Evolutionary conservation across 2,329 filamentous ascomycete species (phyloP), one percentile per base, ranked within the genome.

Genomic region (Ophiostoma ulmi): DNA sequence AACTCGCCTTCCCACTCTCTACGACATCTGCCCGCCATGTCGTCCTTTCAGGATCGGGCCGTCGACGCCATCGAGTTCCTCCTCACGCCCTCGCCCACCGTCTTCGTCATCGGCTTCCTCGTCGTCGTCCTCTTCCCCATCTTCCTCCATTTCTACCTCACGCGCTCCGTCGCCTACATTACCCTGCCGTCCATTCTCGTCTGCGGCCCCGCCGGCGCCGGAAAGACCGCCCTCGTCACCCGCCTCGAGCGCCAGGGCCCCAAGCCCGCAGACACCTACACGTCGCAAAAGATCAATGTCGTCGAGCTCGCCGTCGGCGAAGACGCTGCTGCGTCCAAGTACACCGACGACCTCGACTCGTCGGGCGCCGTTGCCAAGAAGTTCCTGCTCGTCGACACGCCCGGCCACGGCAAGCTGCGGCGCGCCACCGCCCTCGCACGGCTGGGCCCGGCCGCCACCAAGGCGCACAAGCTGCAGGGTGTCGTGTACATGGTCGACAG

Each of bases 371-470:
- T 80, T 69, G 88, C 90, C 77, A 88, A 87, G 74, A 90, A 88
- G 78, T 92, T 95, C 78, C 82, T 91, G 58, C 82, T 98, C 44
- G 82, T 92, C 77, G 95, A 99, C 81, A 98, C 94, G 0, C 95
- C 95, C 0, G 95, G 95, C 55, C 95, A 99, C 82, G 93, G 93
- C 76, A 99, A 99, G 81, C 88, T 99, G 72, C 92, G 95, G 72
- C 86, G 88, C 75, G 83, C 88, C 74, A 88, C 91, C 74, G 88
- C 91, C 3, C 83, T 91, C 72, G 80, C 83, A 61, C 82, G 80
- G 69, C 80, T 90, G 36, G 77, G 75, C 38, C 72, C 73, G 7
- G 69, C 73, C 14, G 14, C 72, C 5, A 20, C 74, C 48, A 72
- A 74, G 17, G 68, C 68, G 58, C 72, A 63, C 69, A 85, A 86